Evolutionary conservation across 2,329 filamentous ascomycete species (phyloP).

Genomic region (Fusarium nygamai): DNA sequence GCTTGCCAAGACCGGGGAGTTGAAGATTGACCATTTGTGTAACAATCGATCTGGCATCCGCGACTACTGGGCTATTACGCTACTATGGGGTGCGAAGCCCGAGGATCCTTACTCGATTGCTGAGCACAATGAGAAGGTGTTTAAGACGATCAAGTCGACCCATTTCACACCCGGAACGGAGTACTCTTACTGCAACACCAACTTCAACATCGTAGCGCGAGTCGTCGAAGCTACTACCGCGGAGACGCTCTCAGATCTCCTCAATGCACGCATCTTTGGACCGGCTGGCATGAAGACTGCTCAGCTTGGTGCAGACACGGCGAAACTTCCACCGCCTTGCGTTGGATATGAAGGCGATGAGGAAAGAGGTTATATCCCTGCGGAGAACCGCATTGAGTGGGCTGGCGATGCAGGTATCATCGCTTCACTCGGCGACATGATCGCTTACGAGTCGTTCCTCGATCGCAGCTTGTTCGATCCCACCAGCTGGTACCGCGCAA

Average conservation of each 20-base stretch:
- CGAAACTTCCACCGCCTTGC: conserved; percentile 11
- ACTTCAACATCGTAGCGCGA: conserved; percentile 26
- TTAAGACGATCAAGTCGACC: conserved; percentile 13
- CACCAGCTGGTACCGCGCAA: conserved; percentile 18
- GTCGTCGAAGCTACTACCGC: conserved; percentile 15
- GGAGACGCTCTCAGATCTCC: conserved; percentile 12
- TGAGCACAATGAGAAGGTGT: conserved; percentile 13
- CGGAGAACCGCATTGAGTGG: conserved; percentile 26
- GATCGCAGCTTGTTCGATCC: conserved; percentile 18
- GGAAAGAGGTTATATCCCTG: conserved; percentile 13
- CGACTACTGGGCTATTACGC: conserved; percentile 27
- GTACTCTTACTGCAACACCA: conserved; percentile 32
- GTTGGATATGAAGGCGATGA: conserved; percentile 30
- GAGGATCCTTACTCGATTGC: conserved; percentile 21
- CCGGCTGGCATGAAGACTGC: conserved; percentile 30
- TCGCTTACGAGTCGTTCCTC: conserved; percentile 22
- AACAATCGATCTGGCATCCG: conserved; percentile 30
- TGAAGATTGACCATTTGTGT: conserved; percentile 19
- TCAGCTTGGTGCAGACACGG: conserved; percentile 16
- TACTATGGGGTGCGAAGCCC: conserved; percentile 28
- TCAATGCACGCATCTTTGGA: conserved; percentile 19
- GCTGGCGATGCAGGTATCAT: conserved; percentile 27
- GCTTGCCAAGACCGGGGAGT: not conserved
- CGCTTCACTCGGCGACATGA: conserved; percentile 24
- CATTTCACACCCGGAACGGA: conserved; percentile 25